A percentile compares a stretch with the other conserved stretches of the same genome.
phyloP scores from a whole-genome alignment of 352 stramenopile genomes.

The Globisporangium emineosum region DNA sequence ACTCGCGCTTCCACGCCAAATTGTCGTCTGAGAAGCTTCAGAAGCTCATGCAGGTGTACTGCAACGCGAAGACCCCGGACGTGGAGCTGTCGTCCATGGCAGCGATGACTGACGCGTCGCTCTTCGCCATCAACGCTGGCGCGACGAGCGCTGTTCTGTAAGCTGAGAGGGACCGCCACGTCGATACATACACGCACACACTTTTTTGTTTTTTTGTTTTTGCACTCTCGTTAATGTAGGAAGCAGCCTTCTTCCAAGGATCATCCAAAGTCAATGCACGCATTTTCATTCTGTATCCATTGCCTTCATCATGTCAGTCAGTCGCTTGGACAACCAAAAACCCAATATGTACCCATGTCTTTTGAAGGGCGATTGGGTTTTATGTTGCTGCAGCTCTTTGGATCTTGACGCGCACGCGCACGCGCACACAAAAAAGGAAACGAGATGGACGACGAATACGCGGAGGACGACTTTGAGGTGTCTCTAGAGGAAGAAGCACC shows the following conservation, averaged over 20 bases:
- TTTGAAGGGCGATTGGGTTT: not conserved
- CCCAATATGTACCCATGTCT: not conserved
- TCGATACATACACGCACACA: not conserved
- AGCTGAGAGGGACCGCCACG: not conserved
- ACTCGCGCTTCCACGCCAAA: slow-evolving; percentile 40
- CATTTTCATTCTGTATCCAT: too few species aligned
- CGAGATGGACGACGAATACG: slow-evolving; percentile 19
- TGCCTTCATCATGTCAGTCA: too few species aligned
- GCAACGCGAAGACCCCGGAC: slow-evolving; percentile 41
- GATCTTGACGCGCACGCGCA: not conserved
- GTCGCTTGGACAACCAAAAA: too few species aligned
- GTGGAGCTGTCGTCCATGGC: slow-evolving; percentile 7
- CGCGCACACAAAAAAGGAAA: not conserved
- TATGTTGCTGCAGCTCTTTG: too few species aligned
- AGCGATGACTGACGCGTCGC: not conserved
- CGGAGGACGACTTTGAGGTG: slow-evolving; percentile 26
- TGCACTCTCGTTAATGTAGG: not conserved
- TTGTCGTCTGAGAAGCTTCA: slow-evolving; percentile 42
- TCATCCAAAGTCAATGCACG: not conserved
- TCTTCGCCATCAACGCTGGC: not conserved
- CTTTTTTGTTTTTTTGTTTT: not conserved
- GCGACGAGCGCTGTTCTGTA: slow-evolving; percentile 3
- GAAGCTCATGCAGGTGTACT: slow-evolving; percentile 61
- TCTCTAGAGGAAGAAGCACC: slow-evolving; percentile 5
- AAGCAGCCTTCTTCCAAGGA: too few species aligned